A percentile compares a stretch with the other conserved stretches of the same genome.
These are phyloP conservation scores for Cryphonectria radicalis DNA, from an alignment of 2,329 filamentous ascomycete genomes.

Conservation along the genomic window DNA sequence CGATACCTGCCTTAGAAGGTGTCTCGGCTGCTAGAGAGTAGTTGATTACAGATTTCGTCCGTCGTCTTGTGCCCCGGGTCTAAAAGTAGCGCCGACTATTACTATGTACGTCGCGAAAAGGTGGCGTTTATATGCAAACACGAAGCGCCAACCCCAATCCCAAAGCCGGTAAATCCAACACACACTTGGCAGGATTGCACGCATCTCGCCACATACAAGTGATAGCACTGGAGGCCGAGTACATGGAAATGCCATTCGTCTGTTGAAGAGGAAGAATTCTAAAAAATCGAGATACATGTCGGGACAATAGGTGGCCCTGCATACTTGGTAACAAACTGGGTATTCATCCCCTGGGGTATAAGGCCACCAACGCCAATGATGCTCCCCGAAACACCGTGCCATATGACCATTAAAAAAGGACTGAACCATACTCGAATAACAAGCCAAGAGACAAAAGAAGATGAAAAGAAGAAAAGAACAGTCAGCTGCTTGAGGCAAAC, in stretches of 20 bases:
- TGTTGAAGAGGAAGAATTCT: not conserved
- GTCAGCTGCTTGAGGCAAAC: not conserved
- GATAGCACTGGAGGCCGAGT: no score
- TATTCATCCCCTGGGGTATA: not conserved
- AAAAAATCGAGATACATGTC: not conserved
- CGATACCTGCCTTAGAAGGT: not conserved
- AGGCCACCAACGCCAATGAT: slow-evolving; percentile 10
- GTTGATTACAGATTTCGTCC: not conserved
- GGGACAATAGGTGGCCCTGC: not conserved
- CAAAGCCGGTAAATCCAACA: no score
- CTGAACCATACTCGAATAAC: not conserved
- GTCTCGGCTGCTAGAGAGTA: not conserved
- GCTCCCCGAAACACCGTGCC: slow-evolving; percentile 9
- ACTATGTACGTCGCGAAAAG: not conserved
- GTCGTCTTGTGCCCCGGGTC: not conserved
- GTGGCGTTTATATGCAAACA: not conserved
- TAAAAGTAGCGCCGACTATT: not conserved
- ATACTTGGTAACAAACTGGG: not conserved
- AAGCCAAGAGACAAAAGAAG: not conserved
- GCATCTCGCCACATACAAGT: no score
- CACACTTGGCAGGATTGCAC: no score
- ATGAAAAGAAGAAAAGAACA: not conserved
- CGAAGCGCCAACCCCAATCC: no score
- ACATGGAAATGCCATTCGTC: not conserved
- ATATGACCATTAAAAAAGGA: not conserved